Evolutionary conservation across 2,329 filamentous ascomycete genomes (phyloP).

Genomic region (Botrytis tulipae): DNA sequence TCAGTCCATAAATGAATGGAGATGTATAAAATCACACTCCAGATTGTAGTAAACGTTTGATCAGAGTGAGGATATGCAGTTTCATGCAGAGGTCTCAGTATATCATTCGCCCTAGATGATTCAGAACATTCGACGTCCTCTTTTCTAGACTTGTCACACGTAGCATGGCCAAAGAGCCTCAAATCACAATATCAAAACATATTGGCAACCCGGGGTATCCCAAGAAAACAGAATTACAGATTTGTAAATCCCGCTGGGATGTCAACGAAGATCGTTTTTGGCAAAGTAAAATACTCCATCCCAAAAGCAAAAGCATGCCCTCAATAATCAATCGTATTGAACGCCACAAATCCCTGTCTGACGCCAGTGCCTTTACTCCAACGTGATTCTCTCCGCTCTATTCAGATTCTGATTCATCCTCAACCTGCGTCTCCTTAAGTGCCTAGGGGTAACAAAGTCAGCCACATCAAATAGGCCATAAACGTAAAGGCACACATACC

Average conservation of each 20-base stretch:
- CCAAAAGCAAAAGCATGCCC: background rate
- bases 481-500: conserved; percentile 45
- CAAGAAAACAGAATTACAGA: background rate
- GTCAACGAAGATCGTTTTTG: background rate
- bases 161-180: background rate
- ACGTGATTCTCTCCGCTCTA: background rate
- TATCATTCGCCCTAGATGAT: background rate
- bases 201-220: background rate
- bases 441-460: conserved; percentile 26
- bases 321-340: background rate
- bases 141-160: background rate
- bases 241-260: background rate
- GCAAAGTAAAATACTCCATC: background rate
- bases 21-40: conserved; percentile 3
- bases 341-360: background rate
- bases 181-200: background rate
- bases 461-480: background rate
- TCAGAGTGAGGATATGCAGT: background rate
- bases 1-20: background rate
- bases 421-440: conserved; percentile 38
- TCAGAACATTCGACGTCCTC: background rate
- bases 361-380: background rate
- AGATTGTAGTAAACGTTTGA: background rate
- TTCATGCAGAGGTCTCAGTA: background rate
- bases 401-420: conserved; percentile 22